Percentiles rank a stretch among this genome's conserved stretches.
Conservation (phyloP, 1,284 basidiomycete species). For the Moniliophthora roreri region DNA sequence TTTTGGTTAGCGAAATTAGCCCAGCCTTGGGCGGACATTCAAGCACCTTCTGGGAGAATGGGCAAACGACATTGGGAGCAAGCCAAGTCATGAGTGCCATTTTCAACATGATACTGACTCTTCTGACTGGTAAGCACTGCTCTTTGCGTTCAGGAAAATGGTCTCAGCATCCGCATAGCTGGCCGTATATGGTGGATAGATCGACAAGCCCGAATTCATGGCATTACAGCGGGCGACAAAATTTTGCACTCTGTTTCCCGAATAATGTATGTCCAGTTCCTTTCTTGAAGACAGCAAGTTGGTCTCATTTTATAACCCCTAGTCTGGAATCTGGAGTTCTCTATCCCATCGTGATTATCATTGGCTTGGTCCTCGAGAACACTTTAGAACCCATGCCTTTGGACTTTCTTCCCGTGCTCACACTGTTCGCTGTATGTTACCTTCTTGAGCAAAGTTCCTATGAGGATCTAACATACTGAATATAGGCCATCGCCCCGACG, state of each 20-base stretch:
- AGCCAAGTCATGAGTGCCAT: background rate
- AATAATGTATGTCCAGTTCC: background rate
- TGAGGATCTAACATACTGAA: too few species aligned
- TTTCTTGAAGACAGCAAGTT: too few species aligned
- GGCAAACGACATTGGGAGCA: background rate
- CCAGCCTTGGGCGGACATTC: background rate
- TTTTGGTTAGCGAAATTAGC: background rate
- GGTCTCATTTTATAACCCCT: too few species aligned
- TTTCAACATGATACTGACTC: background rate
- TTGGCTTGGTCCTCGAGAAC: too few species aligned
- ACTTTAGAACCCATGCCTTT: too few species aligned
- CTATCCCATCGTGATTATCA: too few species aligned
- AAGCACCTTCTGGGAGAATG: background rate
- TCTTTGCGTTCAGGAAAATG: background rate
- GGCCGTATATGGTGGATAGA: conserved; percentile 2
- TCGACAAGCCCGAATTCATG: background rate
- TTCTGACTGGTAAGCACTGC: background rate
- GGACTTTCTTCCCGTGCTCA: too few species aligned
- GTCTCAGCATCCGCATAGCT: background rate
- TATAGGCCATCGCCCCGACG: too few species aligned
- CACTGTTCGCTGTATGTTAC: too few species aligned
- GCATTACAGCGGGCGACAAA: too few species aligned
- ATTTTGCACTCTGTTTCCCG: background rate
- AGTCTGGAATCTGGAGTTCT: too few species aligned
- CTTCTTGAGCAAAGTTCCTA: too few species aligned